phyloP scores from a whole-genome alignment of 176 grass and related monocot species.

The Ensete glaucum region DNA sequence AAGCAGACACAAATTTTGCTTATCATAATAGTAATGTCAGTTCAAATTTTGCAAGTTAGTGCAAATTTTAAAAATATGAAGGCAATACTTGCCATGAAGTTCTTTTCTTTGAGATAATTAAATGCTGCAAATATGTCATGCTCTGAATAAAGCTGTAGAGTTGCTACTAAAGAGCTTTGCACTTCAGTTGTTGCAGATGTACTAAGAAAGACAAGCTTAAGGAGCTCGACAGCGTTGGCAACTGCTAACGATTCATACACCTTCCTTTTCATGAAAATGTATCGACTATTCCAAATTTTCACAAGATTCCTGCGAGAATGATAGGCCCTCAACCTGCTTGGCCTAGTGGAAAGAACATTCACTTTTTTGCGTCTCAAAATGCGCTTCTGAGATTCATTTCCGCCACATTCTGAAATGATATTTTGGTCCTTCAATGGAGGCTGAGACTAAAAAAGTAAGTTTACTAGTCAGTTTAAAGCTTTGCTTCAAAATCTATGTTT shows the following conservation, averaged over 20 bases:
- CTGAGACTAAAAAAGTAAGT: conserved; percentile 26
- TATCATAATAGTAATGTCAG: too few species aligned
- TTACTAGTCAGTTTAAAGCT: background rate
- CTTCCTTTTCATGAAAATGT: conserved; percentile 46
- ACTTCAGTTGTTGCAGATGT: conserved; percentile 55
- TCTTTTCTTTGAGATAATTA: conserved; percentile 75
- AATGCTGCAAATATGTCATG: conserved; percentile 78
- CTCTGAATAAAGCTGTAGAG: conserved; percentile 71
- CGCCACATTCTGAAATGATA: conserved; percentile 15
- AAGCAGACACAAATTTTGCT: background rate
- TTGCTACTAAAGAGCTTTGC: conserved; percentile 60
- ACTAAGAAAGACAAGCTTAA: conserved; percentile 84
- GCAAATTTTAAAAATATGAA: background rate
- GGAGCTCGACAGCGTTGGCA: conserved; percentile 76
- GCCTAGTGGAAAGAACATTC: conserved; percentile 29
- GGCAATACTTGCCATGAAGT: conserved; percentile 51
- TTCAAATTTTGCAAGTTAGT: background rate
- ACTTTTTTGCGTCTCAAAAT: conserved; percentile 22
- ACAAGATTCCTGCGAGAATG: conserved; percentile 32
- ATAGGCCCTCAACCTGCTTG: conserved; percentile 15
- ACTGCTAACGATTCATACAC: conserved; percentile 54
- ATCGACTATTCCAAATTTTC: conserved; percentile 34
- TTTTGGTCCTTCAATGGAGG: conserved; percentile 21
- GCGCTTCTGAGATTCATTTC: conserved; percentile 23
- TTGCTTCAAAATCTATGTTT: background rate